These are phyloP conservation scores for Stentor coeruleus DNA, from an alignment of 73 alveolate species.

Conservation along the genomic window DNA sequence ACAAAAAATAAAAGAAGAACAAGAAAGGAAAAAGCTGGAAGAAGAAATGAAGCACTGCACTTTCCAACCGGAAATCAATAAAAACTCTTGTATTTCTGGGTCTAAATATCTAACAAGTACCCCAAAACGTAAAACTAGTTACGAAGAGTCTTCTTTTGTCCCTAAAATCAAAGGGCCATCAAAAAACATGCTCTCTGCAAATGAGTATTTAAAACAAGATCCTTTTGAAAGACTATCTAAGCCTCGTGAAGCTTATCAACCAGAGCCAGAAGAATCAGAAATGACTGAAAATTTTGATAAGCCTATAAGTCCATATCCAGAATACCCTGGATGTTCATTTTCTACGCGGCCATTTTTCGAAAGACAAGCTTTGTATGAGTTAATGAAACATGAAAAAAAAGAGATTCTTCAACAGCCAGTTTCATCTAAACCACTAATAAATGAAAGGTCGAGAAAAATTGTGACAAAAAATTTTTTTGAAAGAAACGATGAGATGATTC, in stretches of 20 bases:
- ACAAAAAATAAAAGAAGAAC: neutral
- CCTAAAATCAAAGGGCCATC: slow-evolving; percentile 21
- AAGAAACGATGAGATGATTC: slow-evolving; percentile 24
- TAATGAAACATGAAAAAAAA: slow-evolving; percentile 1
- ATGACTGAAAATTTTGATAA: neutral
- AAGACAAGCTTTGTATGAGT: slow-evolving; percentile 32
- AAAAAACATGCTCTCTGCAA: slow-evolving; percentile 2
- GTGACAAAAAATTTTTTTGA: slow-evolving; percentile 20
- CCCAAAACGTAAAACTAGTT: neutral
- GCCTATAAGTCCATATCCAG: too few species aligned
- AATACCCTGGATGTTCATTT: neutral
- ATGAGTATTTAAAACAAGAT: slow-evolving; percentile 16
- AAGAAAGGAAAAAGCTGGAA: slow-evolving; percentile 6
- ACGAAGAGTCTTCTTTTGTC: slow-evolving; percentile 8
- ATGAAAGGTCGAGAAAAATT: slow-evolving; percentile 15
- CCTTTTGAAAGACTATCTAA: slow-evolving; percentile 28
- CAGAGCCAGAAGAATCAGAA: too few species aligned
- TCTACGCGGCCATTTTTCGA: slow-evolving; percentile 8
- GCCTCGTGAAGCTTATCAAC: too few species aligned
- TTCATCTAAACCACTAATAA: too few species aligned
- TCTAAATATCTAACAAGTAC: neutral
- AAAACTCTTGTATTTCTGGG: neutral
- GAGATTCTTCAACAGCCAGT: neutral
- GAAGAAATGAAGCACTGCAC: slow-evolving; percentile 19
- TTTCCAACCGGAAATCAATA: slow-evolving; percentile 16